These are phyloP conservation scores for Mrakia gelida DNA, from an alignment of 768 basidiomycete species.

Conservation along the genomic window DNA sequence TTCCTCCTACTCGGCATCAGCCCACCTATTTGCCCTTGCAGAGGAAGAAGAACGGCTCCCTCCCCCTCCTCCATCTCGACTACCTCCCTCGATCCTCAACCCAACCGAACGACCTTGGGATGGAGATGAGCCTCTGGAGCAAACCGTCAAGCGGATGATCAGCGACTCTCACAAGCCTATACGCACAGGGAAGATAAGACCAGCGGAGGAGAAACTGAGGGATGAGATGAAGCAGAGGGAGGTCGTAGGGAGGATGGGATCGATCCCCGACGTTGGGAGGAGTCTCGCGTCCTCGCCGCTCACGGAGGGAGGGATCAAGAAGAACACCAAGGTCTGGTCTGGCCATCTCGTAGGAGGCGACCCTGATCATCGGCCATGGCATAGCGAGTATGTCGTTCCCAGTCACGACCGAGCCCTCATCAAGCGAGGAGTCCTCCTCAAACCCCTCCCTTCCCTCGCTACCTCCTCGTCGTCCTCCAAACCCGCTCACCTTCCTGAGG, in stretches of 20 bases:
- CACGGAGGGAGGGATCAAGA: background rate
- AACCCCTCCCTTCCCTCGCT: background rate
- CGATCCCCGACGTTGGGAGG: background rate
- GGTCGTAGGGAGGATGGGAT: slow-evolving; percentile 13
- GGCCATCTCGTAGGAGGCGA: slow-evolving; percentile 31
- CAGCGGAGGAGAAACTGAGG: slow-evolving; percentile 23
- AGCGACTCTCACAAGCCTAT: slow-evolving; percentile 29
- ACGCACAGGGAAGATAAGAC: slow-evolving; percentile 21
- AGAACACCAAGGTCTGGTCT: slow-evolving; percentile 20
- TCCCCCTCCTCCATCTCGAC: background rate
- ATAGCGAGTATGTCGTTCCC: slow-evolving; percentile 18
- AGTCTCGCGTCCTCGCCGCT: background rate
- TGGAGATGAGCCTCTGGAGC: slow-evolving; percentile 29
- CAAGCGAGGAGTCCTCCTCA: slow-evolving; percentile 10
- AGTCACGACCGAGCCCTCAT: slow-evolving; percentile 15
- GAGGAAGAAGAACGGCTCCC: slow-evolving; percentile 8
- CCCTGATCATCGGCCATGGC: slow-evolving; percentile 29
- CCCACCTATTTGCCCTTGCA: slow-evolving; percentile 26
- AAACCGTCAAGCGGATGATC: slow-evolving; percentile 29
- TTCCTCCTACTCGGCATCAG: slow-evolving; percentile 2
- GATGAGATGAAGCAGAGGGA: slow-evolving; percentile 25
- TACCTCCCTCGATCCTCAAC: background rate
- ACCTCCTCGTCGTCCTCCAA: background rate
- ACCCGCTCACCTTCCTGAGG: background rate
- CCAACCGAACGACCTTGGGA: slow-evolving; percentile 18